Conservation (phyloP, 1,139 yeast genomes). For the Geotrichum candidum region DNA sequence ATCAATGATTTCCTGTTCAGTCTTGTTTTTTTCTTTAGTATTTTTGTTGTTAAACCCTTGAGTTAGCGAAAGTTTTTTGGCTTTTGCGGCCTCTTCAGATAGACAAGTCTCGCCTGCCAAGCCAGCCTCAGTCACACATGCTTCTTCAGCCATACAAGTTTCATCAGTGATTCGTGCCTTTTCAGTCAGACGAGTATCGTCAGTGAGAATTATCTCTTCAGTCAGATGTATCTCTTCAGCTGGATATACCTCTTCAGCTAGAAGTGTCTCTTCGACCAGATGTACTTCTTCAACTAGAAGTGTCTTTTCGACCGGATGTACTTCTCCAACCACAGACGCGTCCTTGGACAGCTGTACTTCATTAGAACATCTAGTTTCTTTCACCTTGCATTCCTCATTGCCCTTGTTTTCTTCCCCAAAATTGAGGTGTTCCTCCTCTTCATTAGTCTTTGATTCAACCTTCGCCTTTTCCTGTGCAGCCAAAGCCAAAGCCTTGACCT, state of each 20-base stretch:
- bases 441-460: not conserved
- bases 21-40: no score
- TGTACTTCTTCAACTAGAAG: not conserved
- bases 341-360: not conserved
- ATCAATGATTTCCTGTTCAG: not conserved
- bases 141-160: not conserved
- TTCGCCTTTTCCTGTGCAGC: not conserved
- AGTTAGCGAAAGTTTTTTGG: no score
- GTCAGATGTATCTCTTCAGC: not conserved
- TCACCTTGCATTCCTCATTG: not conserved
- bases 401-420: not conserved
- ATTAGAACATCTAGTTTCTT: not conserved
- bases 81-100: not conserved
- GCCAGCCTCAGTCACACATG: not conserved
- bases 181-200: not conserved
- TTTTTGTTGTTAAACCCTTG: no score
- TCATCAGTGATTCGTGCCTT: not conserved
- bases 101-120: not conserved
- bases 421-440: not conserved
- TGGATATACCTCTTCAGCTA: not conserved
- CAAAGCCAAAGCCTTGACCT: not conserved
- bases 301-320: not conserved
- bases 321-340: not conserved
- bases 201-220: not conserved
- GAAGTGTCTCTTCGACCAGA: not conserved